These are phyloP conservation scores for Spizellomyces sp. DNA, from an alignment of 192 early-diverging fungal species.

Conservation along the genomic window DNA sequence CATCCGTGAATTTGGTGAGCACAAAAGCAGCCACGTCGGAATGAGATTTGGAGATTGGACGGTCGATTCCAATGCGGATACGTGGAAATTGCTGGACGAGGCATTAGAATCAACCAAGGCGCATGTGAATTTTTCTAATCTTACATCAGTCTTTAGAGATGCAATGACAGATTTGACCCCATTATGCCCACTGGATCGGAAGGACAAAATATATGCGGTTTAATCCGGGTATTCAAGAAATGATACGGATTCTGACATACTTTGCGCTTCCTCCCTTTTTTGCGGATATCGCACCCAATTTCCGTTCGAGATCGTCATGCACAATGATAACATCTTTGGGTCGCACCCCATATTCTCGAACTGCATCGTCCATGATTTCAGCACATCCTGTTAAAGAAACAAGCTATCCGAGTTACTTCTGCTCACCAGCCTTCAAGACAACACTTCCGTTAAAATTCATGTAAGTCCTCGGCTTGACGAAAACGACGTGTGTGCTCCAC, in stretches of 20 bases:
- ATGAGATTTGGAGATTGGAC: conserved; percentile 48
- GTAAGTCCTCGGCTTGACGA: conserved; percentile 64
- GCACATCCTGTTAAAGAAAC: background rate
- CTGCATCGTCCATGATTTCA: conserved; percentile 23
- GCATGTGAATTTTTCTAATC: background rate
- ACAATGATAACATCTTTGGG: conserved; percentile 57
- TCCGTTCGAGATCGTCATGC: conserved; percentile 75
- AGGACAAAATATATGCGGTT: background rate
- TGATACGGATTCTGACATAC: conserved; percentile 11
- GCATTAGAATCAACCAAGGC: background rate
- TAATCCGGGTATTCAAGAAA: background rate
- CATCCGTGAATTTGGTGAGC: conserved; percentile 48
- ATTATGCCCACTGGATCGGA: conserved; percentile 62
- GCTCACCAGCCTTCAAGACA: conserved; percentile 64
- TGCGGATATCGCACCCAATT: conserved; percentile 60
- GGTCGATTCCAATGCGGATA: conserved; percentile 70
- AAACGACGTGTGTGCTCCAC: conserved; percentile 32
- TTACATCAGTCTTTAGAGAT: conserved; percentile 47
- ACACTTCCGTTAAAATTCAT: conserved; percentile 74
- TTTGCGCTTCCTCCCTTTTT: conserved; percentile 67
- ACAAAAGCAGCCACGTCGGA: conserved; percentile 61
- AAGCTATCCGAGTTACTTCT: background rate
- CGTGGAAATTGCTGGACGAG: conserved; percentile 49
- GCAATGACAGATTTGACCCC: conserved; percentile 70
- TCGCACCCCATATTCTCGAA: conserved; percentile 47